phyloP scores from a whole-genome alignment of 2,329 filamentous ascomycete genomes.

The Dactylonectria estremocensis region DNA sequence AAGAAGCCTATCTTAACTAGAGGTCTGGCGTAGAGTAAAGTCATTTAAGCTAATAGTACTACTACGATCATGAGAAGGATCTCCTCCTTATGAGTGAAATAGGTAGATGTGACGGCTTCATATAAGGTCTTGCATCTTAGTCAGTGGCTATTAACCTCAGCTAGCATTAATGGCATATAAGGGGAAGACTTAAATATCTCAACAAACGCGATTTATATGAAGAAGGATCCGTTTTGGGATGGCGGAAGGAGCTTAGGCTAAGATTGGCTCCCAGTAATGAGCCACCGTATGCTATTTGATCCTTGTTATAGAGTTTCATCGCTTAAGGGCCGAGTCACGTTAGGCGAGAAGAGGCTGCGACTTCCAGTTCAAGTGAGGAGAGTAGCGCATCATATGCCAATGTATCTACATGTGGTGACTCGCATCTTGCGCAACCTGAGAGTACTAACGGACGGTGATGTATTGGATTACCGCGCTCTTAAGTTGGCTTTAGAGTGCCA shows the following conservation, averaged over 20 bases:
- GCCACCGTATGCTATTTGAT: too few relatives aligned
- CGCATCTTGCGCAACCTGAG: conserved; percentile 72
- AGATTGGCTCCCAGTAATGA: not conserved
- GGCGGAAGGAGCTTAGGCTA: not conserved
- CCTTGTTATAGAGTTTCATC: too few relatives aligned
- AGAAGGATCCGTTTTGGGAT: not conserved
- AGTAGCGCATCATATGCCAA: conserved; percentile 56
- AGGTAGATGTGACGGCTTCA: not conserved
- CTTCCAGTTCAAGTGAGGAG: too few relatives aligned
- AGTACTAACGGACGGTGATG: conserved; percentile 55
- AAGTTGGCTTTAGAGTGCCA: conserved; percentile 51
- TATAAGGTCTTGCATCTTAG: not conserved
- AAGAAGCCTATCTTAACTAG: not conserved
- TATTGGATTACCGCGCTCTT: conserved; percentile 69
- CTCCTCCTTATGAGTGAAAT: not conserved
- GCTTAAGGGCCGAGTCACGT: too few relatives aligned
- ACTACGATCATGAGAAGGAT: not conserved
- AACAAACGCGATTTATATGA: not conserved
- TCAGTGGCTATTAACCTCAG: not conserved
- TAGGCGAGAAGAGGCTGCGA: too few relatives aligned
- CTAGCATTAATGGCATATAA: not conserved
- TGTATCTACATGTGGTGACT: conserved; percentile 72
- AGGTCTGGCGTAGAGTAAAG: not conserved
- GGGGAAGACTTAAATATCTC: not conserved
- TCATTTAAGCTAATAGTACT: not conserved